These are phyloP conservation scores for Lanmaoa rubissima DNA, from an alignment of 768 basidiomycete genomes.

Conservation along the genomic window DNA sequence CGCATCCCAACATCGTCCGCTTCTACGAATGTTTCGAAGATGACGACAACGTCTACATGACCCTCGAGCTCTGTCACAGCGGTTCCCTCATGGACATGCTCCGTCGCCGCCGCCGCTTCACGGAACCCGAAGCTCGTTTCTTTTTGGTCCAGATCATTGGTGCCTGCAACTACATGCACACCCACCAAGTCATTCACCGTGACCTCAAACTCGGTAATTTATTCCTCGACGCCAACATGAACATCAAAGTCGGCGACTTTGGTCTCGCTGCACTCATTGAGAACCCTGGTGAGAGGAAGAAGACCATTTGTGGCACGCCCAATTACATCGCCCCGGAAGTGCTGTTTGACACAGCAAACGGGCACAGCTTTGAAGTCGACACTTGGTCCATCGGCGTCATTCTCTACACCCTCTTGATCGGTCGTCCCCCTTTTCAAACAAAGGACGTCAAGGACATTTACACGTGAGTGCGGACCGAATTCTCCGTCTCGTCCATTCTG, in stretches of 20 bases:
- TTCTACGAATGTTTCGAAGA: constrained; percentile 97
- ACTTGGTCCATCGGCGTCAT: constrained; percentile 98
- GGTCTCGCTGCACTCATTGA: constrained; percentile 96
- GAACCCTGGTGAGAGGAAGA: constrained; percentile 94
- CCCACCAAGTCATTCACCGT: constrained; percentile 94
- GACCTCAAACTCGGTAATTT: constrained; percentile 97
- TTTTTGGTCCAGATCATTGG: constrained; percentile 94
- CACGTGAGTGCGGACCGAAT: constrained; percentile 51
- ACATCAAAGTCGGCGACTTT: constrained; percentile 96
- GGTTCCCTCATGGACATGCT: constrained; percentile 93
- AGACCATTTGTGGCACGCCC: constrained; percentile 98
- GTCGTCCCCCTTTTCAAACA: constrained; percentile 97
- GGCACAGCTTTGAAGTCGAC: constrained; percentile 98
- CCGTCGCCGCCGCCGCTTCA: constrained; percentile 79
- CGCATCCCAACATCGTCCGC: constrained; percentile 89
- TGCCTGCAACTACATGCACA: constrained; percentile 97
- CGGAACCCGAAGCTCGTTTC: constrained; percentile 90
- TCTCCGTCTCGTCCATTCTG: neutral
- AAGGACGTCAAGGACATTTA: constrained; percentile 97
- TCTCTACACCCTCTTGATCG: constrained; percentile 89
- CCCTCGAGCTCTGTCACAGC: constrained; percentile 86
- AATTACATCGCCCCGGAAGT: constrained; percentile 99
- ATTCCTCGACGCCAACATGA: constrained; percentile 89
- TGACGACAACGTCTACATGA: constrained; percentile 94
- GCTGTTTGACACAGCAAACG: constrained; percentile 91